Evolutionary conservation across 305 asterid genomes (phyloP).

Genomic region (Salvia sclarea): DNA sequence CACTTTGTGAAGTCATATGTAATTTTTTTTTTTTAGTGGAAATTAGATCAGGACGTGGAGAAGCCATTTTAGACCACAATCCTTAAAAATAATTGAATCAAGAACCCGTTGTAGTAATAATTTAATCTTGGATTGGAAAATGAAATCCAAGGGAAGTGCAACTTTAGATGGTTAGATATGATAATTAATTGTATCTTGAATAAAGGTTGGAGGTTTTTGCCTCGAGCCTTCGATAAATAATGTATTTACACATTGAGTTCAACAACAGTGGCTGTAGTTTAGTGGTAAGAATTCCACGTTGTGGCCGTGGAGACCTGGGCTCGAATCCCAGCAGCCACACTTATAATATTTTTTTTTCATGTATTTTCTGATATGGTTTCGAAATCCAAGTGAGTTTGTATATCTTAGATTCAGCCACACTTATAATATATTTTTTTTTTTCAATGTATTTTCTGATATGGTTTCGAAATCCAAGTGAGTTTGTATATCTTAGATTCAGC

Average conservation of each 20-base stretch:
- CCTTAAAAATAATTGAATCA: not conserved
- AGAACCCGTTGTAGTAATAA: not conserved
- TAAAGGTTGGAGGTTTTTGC: no score
- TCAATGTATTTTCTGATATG: no score
- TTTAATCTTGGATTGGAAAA: not conserved
- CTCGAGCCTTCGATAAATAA: no score
- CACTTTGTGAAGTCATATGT: constrained; percentile 30
- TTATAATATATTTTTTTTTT: no score
- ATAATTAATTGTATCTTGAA: no score
- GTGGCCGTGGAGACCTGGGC: constrained; percentile 99
- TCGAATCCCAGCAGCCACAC: constrained; percentile 99
- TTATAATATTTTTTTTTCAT: no score
- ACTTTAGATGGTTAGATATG: not conserved
- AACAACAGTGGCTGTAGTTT: constrained; percentile 84
- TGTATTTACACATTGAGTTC: no score
- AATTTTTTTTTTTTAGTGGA: constrained; percentile 27
- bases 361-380: no score
- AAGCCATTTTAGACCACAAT: constrained; percentile 26
- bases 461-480: no score
- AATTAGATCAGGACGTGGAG: constrained; percentile 12
- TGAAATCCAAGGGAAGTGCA: not conserved
- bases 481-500: no score
- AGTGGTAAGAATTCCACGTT: constrained; percentile 99
- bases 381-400: no score
- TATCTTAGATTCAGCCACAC: no score